phyloP scores from a whole-genome alignment of 306 rosid genomes.

The Sicyos baderoa region DNA sequence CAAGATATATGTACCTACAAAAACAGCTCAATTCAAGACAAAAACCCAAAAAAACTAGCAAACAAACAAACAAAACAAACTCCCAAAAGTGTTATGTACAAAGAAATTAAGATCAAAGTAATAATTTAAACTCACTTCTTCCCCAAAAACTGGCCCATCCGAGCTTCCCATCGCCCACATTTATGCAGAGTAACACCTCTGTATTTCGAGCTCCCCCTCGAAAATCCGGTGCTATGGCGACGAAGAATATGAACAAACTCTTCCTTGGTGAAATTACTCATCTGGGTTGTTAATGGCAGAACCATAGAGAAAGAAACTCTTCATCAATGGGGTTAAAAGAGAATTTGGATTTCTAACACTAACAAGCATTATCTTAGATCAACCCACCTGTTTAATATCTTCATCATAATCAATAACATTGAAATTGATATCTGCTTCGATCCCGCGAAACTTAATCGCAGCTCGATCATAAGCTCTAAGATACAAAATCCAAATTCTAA shows the following conservation, averaged over 20 bases:
- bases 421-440: constrained; percentile 92
- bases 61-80: constrained; percentile 10
- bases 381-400: constrained; percentile 67
- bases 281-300: constrained; percentile 35
- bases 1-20: constrained; percentile 57
- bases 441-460: constrained; percentile 84
- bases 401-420: constrained; percentile 70
- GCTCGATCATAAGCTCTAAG: constrained; percentile 93
- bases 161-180: constrained; percentile 99
- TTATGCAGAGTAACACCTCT: constrained; percentile 94
- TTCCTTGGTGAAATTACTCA: constrained; percentile 73
- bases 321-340: constrained; percentile 12
- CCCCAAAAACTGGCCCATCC: constrained; percentile 93
- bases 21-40: constrained; percentile 27
- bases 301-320: neutral
- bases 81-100: neutral
- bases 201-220: constrained; percentile 85
- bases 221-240: constrained; percentile 85
- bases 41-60: neutral
- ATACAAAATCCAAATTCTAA: constrained; percentile 4
- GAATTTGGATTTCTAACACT: neutral
- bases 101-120: neutral
- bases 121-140: constrained; percentile 54
- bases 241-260: constrained; percentile 87
- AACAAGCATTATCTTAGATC: constrained; percentile 6